phyloP scores from a whole-genome alignment of 2,329 filamentous ascomycete species.

The Fusarium burgessii region DNA sequence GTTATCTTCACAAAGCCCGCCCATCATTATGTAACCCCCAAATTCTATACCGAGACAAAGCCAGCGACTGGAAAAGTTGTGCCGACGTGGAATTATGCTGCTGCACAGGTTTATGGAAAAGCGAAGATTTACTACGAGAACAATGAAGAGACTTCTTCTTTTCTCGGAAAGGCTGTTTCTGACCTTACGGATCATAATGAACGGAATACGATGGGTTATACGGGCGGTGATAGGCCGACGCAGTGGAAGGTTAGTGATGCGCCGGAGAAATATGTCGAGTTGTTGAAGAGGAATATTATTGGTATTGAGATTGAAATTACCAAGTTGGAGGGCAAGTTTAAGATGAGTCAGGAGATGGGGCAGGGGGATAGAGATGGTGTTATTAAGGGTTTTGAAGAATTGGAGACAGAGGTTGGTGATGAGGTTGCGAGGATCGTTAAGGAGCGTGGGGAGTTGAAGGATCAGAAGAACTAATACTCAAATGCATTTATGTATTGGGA shows the following conservation, averaged over 20 bases:
- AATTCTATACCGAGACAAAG: slow-evolving; percentile 76
- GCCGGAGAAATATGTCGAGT: slow-evolving; percentile 64
- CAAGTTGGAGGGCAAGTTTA: slow-evolving; percentile 69
- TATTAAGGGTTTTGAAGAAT: slow-evolving; percentile 62
- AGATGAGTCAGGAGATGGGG: slow-evolving; percentile 72
- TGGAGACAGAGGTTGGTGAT: slow-evolving; percentile 47
- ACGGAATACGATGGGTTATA: slow-evolving; percentile 66
- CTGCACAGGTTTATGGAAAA: slow-evolving; percentile 72
- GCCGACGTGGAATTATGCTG: slow-evolving; percentile 78
- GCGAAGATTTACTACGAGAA: slow-evolving; percentile 65
- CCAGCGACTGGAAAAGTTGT: slow-evolving; percentile 73
- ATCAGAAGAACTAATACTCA: not conserved
- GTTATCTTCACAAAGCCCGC: slow-evolving; percentile 71
- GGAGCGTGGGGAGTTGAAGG: slow-evolving; percentile 36
- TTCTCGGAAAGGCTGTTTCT: slow-evolving; percentile 62
- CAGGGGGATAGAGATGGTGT: slow-evolving; percentile 67
- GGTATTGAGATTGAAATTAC: slow-evolving; percentile 70
- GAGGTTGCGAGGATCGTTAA: slow-evolving; percentile 47
- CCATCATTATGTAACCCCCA: slow-evolving; percentile 75
- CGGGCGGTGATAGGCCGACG: slow-evolving; percentile 47
- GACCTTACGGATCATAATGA: slow-evolving; percentile 66
- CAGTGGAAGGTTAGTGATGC: slow-evolving; percentile 69
- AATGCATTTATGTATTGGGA: not conserved
- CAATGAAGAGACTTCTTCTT: slow-evolving; percentile 55
- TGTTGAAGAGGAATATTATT: slow-evolving; percentile 69